Conservation (phyloP, 2,329 filamentous ascomycete species). For the Bertia moriformis region DNA sequence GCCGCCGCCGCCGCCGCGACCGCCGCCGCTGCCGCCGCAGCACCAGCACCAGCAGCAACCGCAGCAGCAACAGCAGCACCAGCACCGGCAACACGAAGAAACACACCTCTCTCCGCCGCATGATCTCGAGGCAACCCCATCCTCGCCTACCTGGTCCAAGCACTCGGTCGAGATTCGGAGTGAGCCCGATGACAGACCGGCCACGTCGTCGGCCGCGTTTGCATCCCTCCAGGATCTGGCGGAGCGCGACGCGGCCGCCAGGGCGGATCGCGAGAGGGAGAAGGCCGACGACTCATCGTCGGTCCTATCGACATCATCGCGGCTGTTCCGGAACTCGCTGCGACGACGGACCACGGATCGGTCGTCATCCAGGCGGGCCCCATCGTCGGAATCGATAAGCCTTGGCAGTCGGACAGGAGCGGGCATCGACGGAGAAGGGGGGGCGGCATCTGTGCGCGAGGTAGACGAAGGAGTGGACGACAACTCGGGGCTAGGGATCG, state of each 20-base stretch:
- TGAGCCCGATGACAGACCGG: not conserved
- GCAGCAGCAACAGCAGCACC: too few species aligned
- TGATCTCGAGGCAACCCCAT: not conserved
- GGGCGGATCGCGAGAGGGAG: not conserved
- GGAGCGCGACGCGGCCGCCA: constrained; percentile 3
- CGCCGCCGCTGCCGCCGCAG: too few species aligned
- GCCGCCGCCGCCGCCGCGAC: too few species aligned
- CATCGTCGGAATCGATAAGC: not conserved
- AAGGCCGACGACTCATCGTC: not conserved
- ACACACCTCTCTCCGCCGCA: not conserved
- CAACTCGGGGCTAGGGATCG: constrained; percentile 23
- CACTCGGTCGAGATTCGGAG: constrained; percentile 2
- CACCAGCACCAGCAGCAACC: too few species aligned
- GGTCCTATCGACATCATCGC: not conserved
- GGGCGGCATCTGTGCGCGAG: too few species aligned
- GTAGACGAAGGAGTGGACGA: too few species aligned
- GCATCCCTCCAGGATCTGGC: not conserved
- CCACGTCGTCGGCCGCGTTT: constrained; percentile 3
- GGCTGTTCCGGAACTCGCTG: not conserved
- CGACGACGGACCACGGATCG: not conserved
- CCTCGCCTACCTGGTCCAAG: not conserved
- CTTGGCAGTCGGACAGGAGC: constrained; percentile 9
- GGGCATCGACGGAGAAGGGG: constrained; percentile 21
- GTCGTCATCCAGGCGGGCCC: too few species aligned
- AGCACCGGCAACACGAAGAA: too few species aligned